Conservation (phyloP, 768 basidiomycete genomes). For the Leccinum fibrillosum region DNA sequence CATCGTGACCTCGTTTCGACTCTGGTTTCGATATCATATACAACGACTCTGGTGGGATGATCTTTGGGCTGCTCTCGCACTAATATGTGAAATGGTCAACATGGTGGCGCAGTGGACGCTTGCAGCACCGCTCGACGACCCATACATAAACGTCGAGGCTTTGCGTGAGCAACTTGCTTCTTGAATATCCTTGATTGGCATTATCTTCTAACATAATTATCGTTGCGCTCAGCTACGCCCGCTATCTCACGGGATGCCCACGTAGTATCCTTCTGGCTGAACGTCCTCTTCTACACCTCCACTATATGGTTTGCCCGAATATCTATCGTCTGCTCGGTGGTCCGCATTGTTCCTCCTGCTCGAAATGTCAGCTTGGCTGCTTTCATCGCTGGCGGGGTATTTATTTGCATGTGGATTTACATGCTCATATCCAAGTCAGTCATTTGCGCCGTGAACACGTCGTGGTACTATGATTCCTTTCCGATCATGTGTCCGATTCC, state of each 20-base stretch:
- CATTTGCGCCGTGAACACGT: slow-evolving; percentile 38
- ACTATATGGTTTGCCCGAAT: slow-evolving; percentile 27
- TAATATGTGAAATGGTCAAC: slow-evolving; percentile 8
- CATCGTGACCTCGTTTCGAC: slow-evolving; percentile 23
- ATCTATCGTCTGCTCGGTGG: slow-evolving; percentile 23
- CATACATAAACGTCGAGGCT: slow-evolving; percentile 7
- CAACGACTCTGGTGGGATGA: slow-evolving; percentile 31
- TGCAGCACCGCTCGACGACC: slow-evolving; percentile 27
- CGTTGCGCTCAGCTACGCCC: slow-evolving; percentile 25
- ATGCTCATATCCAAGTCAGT: slow-evolving; percentile 24
- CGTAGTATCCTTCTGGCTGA: slow-evolving; percentile 20
- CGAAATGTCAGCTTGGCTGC: neutral
- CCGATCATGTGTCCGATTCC: slow-evolving; percentile 42
- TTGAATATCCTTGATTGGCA: neutral
- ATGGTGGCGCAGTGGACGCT: slow-evolving; percentile 14
- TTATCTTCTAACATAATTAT: slow-evolving; percentile 1
- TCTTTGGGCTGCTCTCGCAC: slow-evolving; percentile 21
- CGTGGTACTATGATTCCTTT: slow-evolving; percentile 36
- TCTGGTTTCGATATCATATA: slow-evolving; percentile 24
- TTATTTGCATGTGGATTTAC: slow-evolving; percentile 20
- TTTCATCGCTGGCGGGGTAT: slow-evolving; percentile 2
- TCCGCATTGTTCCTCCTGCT: slow-evolving; percentile 22
- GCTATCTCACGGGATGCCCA: slow-evolving; percentile 16
- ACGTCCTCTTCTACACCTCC: slow-evolving; percentile 21
- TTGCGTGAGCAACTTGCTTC: slow-evolving; percentile 12